These are phyloP conservation scores for Thelonectria olida DNA, from an alignment of 2,329 filamentous ascomycete genomes.

Conservation along the genomic window DNA sequence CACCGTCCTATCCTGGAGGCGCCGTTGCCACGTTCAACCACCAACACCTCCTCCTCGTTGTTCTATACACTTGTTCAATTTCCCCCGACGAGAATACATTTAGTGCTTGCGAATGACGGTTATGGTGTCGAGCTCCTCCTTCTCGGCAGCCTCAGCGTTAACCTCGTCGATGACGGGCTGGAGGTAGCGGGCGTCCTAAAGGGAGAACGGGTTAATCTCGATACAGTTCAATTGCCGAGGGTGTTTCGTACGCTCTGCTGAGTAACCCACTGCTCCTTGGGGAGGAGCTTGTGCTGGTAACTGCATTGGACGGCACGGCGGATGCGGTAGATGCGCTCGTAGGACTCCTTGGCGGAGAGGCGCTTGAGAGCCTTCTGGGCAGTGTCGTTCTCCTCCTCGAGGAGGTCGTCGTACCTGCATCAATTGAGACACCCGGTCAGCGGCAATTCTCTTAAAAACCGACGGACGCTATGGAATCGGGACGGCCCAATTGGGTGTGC, in stretches of 20 bases:
- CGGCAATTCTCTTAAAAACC: slow-evolving; percentile 11
- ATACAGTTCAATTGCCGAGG: slow-evolving; percentile 35
- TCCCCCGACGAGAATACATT: slow-evolving; percentile 27
- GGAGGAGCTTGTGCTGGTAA: slow-evolving; percentile 70
- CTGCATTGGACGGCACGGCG: slow-evolving; percentile 89
- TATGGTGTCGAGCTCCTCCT: slow-evolving; percentile 61
- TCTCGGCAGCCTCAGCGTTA: slow-evolving; percentile 60
- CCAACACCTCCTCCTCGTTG: slow-evolving; percentile 24
- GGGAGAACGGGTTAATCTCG: slow-evolving; percentile 9
- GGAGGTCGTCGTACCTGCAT: slow-evolving; percentile 88
- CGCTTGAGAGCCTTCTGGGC: slow-evolving; percentile 91
- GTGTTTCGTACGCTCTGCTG: slow-evolving; percentile 56
- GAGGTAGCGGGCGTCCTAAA: slow-evolving; percentile 64
- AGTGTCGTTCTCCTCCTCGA: slow-evolving; percentile 88
- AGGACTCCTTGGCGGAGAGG: slow-evolving; percentile 87
- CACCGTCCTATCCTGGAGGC: slow-evolving; percentile 32
- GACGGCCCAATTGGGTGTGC: slow-evolving; percentile 31
- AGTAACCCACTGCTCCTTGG: slow-evolving; percentile 70
- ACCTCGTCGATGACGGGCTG: slow-evolving; percentile 62
- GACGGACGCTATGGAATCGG: not conserved
- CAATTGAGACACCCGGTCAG: slow-evolving; percentile 36
- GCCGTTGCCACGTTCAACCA: slow-evolving; percentile 35
- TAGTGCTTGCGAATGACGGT: slow-evolving; percentile 61
- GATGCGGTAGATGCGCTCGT: slow-evolving; percentile 97
- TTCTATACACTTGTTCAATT: slow-evolving; percentile 19